Evolutionary conservation across 768 basidiomycete genomes (phyloP), one percentile per base, ranked within the genome.

Genomic region (Russula abietina): DNA sequence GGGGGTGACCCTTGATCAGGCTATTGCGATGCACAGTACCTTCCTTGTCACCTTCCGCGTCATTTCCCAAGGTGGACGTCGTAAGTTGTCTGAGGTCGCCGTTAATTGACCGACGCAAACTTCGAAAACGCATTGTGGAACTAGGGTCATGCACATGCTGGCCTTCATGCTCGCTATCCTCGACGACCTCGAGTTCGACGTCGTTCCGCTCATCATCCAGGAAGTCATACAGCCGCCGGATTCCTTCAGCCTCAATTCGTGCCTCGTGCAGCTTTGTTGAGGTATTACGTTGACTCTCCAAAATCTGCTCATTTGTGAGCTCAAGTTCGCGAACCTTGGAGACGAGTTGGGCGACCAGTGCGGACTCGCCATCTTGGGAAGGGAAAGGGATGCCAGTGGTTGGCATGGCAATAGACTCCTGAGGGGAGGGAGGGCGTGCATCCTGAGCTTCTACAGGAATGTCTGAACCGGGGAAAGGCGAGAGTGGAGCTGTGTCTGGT

Each of bases 281-380:
- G 0, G 89, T 90, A 67, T 82, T 80, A 1, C 72, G 73, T 70
- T 92, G 90, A 65, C 88, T 83, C 60, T 79, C 75, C 24, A 83
- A 75, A 46, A 93, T 90, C 59, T 82, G 80, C 8, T 75, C 65
- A 67, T 93, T 93, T 2, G 88, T 82, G 43, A 84, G 80, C 69
- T 93, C 89, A 1, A 93, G 78, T 70, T 93, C 90, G 52, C 80
- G 78, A 55, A 93, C 88, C 74, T 93, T 93, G 17, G 75, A 70
- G 48, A 91, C 74, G 8, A 93, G 81, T 70, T 89, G 86, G 11
- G 83, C 77, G n/a, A 92, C 81, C 57, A 93, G 68, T 4, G 77
- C 66, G 73, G 75, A 66, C 78, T 83, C 72, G 24, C 65, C 50
- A 4, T 38, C 38, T 7, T 57, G 38, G 32, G 48, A 41, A 14